A percentile compares a stretch with the other conserved stretches of the same genome.
Conservation (phyloP, 164 flowering plant genomes). For the Saururus chinensis region DNA sequence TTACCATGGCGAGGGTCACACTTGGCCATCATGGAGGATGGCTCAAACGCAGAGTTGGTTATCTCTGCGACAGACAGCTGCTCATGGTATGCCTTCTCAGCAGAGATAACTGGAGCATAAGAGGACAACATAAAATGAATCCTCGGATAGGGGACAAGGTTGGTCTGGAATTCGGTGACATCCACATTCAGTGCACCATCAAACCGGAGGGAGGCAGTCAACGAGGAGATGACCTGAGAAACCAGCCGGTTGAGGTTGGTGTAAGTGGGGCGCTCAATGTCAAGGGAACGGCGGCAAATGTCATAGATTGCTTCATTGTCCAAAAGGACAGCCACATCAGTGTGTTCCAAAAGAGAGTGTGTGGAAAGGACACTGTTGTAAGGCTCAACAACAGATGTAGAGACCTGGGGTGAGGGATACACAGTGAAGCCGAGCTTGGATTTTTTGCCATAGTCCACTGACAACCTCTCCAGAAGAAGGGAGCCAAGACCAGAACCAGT, state of each 20-base stretch:
- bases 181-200: slow-evolving; percentile 55
- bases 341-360: slow-evolving; percentile 47
- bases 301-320: slow-evolving; percentile 51
- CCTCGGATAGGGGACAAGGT: slow-evolving; percentile 51
- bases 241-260: slow-evolving; percentile 50
- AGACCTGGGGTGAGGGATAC: slow-evolving; percentile 46
- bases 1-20: too few species aligned
- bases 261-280: slow-evolving; percentile 54
- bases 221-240: slow-evolving; percentile 54
- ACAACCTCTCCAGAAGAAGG: slow-evolving; percentile 42
- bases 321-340: slow-evolving; percentile 45
- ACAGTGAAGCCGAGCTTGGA: slow-evolving; percentile 48
- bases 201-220: slow-evolving; percentile 48
- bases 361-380: slow-evolving; percentile 52
- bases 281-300: slow-evolving; percentile 45
- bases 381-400: slow-evolving; percentile 51
- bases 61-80: too few species aligned
- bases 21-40: too few species aligned
- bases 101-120: too few species aligned
- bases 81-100: too few species aligned
- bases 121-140: slow-evolving; percentile 57
- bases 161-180: slow-evolving; percentile 56
- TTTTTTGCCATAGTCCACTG: slow-evolving; percentile 46
- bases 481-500: slow-evolving; percentile 55
- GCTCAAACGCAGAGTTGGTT: too few species aligned